Percentiles rank a stretch among this genome's conserved stretches.
phyloP scores from a whole-genome alignment of 1,139 yeast genomes.

The Hansenula sp. region DNA sequence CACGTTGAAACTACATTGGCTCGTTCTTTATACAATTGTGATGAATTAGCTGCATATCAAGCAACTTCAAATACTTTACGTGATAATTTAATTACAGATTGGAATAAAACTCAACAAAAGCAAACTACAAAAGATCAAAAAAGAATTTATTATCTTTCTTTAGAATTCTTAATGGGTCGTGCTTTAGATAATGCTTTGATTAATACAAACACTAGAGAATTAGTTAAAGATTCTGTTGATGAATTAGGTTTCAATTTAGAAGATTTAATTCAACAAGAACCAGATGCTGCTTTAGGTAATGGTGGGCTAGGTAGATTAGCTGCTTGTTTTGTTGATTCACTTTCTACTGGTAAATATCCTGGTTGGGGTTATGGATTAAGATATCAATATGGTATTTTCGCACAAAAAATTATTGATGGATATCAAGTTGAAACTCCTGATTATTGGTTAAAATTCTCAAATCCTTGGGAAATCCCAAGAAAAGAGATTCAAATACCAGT shows the following conservation, averaged over 20 bases:
- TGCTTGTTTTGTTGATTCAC: slow-evolving; percentile 89
- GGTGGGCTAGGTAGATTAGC: slow-evolving; percentile 96
- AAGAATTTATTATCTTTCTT: slow-evolving; percentile 79
- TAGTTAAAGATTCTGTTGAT: slow-evolving; percentile 51
- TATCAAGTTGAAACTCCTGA: slow-evolving; percentile 94
- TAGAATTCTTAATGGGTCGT: slow-evolving; percentile 92
- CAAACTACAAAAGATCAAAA: slow-evolving; percentile 84
- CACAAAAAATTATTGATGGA: slow-evolving; percentile 87
- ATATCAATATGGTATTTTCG: slow-evolving; percentile 90
- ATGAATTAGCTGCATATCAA: slow-evolving; percentile 87
- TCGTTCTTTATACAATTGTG: slow-evolving; percentile 87
- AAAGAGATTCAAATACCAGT: slow-evolving; percentile 88
- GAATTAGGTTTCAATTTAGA: slow-evolving; percentile 86
- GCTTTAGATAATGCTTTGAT: slow-evolving; percentile 93
- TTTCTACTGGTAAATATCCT: slow-evolving; percentile 81
- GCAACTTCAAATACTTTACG: slow-evolving; percentile 79
- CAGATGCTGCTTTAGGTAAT: slow-evolving; percentile 92
- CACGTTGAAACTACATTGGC: slow-evolving; percentile 91
- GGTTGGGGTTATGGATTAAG: slow-evolving; percentile 97
- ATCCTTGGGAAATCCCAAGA: slow-evolving; percentile 92
- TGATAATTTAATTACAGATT: slow-evolving; percentile 76
- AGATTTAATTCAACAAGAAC: slow-evolving; percentile 80
- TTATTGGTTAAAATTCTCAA: slow-evolving; percentile 83
- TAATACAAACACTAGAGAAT: slow-evolving; percentile 59
- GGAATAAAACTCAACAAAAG: slow-evolving; percentile 92